These are phyloP conservation scores for Metarhizium rileyi DNA, from an alignment of 2,329 filamentous ascomycete species.

Conservation along the genomic window DNA sequence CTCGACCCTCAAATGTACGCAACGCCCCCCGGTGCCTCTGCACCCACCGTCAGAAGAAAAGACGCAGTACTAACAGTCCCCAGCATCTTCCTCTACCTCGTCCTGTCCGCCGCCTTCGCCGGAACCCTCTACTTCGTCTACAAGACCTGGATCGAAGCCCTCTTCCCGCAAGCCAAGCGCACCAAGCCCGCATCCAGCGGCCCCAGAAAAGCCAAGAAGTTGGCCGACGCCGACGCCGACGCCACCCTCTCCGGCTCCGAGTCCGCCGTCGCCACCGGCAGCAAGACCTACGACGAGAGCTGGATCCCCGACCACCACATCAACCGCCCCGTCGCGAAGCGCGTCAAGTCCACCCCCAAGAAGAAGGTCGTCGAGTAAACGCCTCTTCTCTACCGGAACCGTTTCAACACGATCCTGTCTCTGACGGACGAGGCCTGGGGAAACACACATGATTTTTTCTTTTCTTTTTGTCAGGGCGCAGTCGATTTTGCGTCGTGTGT, in stretches of 20 bases:
- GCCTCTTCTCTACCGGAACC: background rate
- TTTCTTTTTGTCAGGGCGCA: too few relatives aligned
- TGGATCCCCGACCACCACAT: conserved; percentile 91
- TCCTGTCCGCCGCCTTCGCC: conserved; percentile 69
- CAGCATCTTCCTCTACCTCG: conserved; percentile 95
- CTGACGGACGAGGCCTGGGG: too few relatives aligned
- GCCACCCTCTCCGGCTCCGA: conserved; percentile 59
- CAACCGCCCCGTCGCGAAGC: conserved; percentile 67
- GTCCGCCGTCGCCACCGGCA: conserved; percentile 56
- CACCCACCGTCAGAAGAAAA: background rate
- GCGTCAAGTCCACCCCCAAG: conserved; percentile 52
- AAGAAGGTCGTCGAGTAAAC: conserved; percentile 23
- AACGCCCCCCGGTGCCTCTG: background rate
- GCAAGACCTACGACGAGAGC: conserved; percentile 76
- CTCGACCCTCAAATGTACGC: conserved; percentile 88
- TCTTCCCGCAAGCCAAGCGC: conserved; percentile 86
- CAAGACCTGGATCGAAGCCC: conserved; percentile 91
- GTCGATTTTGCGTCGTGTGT: too few relatives aligned
- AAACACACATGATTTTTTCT: too few relatives aligned
- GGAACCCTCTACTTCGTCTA: conserved; percentile 93
- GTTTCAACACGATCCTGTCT: too few relatives aligned
- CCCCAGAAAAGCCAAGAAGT: conserved; percentile 54
- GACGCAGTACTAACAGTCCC: background rate
- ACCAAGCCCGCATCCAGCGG: conserved; percentile 34
- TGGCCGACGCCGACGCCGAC: conserved; percentile 51